phyloP scores from a whole-genome alignment of 2,329 filamentous ascomycete genomes.

The Botrytis pseudocinerea region DNA sequence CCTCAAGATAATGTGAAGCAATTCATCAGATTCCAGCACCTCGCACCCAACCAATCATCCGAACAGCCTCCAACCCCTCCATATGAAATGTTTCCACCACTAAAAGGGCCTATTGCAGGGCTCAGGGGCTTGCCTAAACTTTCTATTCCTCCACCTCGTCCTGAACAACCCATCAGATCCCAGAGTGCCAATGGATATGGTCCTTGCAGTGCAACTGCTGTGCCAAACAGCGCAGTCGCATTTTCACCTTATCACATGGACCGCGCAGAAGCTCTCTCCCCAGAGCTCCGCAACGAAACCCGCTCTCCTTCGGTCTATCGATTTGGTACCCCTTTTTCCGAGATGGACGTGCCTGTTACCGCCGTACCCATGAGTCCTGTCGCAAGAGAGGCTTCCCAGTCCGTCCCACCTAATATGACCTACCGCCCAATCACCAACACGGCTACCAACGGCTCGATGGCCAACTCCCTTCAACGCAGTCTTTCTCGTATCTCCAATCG shows the following conservation, averaged over 20 bases:
- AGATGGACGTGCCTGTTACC: slow-evolving; percentile 84
- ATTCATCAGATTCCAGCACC: slow-evolving; percentile 82
- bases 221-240: slow-evolving; percentile 23
- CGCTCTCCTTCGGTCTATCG: slow-evolving; percentile 66
- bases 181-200: slow-evolving; percentile 35
- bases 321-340: slow-evolving; percentile 84
- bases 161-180: slow-evolving; percentile 37
- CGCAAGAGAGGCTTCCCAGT: slow-evolving; percentile 78
- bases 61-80: slow-evolving; percentile 70
- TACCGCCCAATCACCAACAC: slow-evolving; percentile 53
- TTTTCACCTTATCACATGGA: slow-evolving; percentile 57
- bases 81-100: slow-evolving; percentile 60
- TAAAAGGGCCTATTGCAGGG: slow-evolving; percentile 50
- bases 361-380: slow-evolving; percentile 70
- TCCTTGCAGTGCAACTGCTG: slow-evolving; percentile 24
- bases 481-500: slow-evolving; percentile 54
- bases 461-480: slow-evolving; percentile 31
- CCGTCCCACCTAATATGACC: slow-evolving; percentile 90
- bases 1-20: slow-evolving; percentile 92
- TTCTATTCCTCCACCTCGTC: slow-evolving; percentile 52
- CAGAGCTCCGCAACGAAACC: slow-evolving; percentile 53
- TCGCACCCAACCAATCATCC: slow-evolving; percentile 48
- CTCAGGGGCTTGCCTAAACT: slow-evolving; percentile 63
- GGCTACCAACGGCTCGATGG: slow-evolving; percentile 19
- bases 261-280: slow-evolving; percentile 51